These are phyloP conservation scores for Roridomyces roridus DNA, from an alignment of 768 basidiomycete genomes.

Conservation along the genomic window DNA sequence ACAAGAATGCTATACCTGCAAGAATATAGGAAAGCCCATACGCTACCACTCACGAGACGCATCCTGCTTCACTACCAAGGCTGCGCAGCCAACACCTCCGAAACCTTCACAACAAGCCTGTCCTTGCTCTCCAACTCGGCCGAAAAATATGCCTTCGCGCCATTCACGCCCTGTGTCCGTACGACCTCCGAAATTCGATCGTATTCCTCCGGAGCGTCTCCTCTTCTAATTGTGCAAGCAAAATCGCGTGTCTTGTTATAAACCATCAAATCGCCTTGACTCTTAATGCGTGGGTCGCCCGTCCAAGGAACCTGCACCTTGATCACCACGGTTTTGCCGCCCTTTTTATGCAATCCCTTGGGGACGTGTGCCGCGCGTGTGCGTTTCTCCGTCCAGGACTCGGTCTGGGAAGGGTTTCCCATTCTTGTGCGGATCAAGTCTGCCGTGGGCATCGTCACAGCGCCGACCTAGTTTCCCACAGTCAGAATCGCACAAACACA, in stretches of 20 bases:
- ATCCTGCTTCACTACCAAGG: constrained; percentile 55
- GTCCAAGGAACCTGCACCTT: constrained; percentile 58
- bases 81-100: constrained; percentile 61
- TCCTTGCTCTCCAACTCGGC: constrained; percentile 39
- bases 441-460: constrained; percentile 32
- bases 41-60: no score
- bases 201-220: constrained; percentile 43
- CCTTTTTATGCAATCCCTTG: constrained; percentile 22
- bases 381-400: background rate
- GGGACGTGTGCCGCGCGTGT: constrained; percentile 18
- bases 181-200: constrained; percentile 47
- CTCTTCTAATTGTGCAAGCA: constrained; percentile 45
- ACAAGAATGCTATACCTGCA: no score
- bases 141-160: constrained; percentile 26
- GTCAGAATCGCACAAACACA: no score
- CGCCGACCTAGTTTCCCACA: no score
- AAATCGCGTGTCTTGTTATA: constrained; percentile 64
- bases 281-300: background rate
- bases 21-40: no score
- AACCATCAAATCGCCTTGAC: constrained; percentile 41
- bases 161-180: constrained; percentile 43
- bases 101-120: constrained; percentile 55
- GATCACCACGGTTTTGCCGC: constrained; percentile 31
- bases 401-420: constrained; percentile 12
- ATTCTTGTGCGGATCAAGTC: constrained; percentile 2